phyloP scores from a whole-genome alignment of 192 early-diverging fungal species.

The Borealophlyctis nickersoniae region DNA sequence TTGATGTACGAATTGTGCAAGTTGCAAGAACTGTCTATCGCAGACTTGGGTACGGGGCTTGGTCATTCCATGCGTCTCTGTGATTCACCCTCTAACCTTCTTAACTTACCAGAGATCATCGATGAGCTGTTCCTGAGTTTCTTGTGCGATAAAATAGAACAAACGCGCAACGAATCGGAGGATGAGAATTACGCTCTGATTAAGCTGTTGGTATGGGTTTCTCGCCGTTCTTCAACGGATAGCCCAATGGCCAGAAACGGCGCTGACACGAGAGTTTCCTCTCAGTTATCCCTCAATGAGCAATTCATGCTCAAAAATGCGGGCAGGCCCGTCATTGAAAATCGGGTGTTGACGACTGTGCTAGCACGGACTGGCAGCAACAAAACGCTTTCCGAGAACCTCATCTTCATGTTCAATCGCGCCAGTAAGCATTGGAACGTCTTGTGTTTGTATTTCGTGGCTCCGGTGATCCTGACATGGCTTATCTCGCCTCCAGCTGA shows the following conservation, averaged over 20 bases:
- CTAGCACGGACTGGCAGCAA: conserved; percentile 50
- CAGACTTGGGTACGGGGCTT: conserved; percentile 49
- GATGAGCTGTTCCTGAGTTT: conserved; percentile 45
- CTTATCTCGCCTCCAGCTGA: conserved; percentile 11
- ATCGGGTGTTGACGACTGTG: conserved; percentile 54
- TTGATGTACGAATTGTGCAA: conserved; percentile 63
- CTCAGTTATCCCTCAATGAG: conserved; percentile 60
- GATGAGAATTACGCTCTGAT: conserved; percentile 54
- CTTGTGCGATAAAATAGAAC: conserved; percentile 59
- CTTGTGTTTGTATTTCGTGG: neutral
- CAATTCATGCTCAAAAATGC: conserved; percentile 60
- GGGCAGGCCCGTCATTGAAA: conserved; percentile 33
- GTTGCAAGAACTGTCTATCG: conserved; percentile 45
- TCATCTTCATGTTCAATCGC: conserved; percentile 91
- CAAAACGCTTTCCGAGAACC: conserved; percentile 82
- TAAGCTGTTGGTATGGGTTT: conserved; percentile 35
- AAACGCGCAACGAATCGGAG: conserved; percentile 49
- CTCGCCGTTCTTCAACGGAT: conserved; percentile 1
- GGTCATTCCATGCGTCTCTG: neutral
- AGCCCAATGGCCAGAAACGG: neutral
- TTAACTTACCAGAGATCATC: conserved; percentile 10
- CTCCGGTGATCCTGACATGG: neutral
- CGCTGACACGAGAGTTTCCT: conserved; percentile 1
- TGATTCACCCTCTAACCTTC: conserved; percentile 3
- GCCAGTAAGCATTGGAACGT: conserved; percentile 52